These are phyloP conservation scores for Pseudogymnoascus sp. DNA, from an alignment of 2,329 filamentous ascomycete genomes.

Conservation along the genomic window DNA sequence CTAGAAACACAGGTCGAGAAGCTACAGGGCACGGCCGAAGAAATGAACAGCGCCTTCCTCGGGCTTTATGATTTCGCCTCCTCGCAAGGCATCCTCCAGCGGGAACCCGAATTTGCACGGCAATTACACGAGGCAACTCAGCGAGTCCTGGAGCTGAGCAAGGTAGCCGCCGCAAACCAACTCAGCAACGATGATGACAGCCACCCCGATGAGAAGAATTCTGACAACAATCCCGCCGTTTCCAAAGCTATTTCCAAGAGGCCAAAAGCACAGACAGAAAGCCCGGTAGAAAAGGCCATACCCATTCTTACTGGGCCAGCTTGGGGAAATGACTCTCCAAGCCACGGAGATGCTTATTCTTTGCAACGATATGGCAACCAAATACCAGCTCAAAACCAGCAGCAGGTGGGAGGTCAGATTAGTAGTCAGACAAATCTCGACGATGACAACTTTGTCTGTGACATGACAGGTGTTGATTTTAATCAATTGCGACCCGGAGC, in stretches of 20 bases:
- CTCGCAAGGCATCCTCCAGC: conserved; percentile 47
- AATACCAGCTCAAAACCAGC: not conserved
- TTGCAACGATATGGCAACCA: not conserved
- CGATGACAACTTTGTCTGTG: conserved; percentile 46
- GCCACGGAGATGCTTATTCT: not conserved
- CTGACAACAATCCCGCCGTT: not conserved
- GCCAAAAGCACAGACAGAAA: not conserved
- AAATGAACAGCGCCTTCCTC: conserved; percentile 65
- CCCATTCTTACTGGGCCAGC: not conserved
- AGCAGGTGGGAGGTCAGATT: conserved; percentile 33
- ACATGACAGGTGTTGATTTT: conserved; percentile 24
- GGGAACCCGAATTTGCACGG: conserved; percentile 46
- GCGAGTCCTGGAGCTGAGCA: conserved; percentile 48
- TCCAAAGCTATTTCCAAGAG: not conserved
- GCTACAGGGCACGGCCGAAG: conserved; percentile 59
- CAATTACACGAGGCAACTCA: conserved; percentile 49
- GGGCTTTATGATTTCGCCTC: conserved; percentile 55
- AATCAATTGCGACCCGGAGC: conserved; percentile 25
- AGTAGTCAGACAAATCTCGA: conserved; percentile 42
- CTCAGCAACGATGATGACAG: conserved; percentile 25
- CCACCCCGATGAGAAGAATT: conserved; percentile 13
- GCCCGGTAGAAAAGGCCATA: not conserved
- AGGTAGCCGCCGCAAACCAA: conserved; percentile 37
- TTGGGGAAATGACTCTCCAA: not conserved
- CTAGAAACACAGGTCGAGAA: conserved; percentile 62